A percentile compares a stretch with the other conserved stretches of the same genome.
phyloP scores from a whole-genome alignment of 2,329 filamentous ascomycete species.

The Escovopsis sp. region DNA sequence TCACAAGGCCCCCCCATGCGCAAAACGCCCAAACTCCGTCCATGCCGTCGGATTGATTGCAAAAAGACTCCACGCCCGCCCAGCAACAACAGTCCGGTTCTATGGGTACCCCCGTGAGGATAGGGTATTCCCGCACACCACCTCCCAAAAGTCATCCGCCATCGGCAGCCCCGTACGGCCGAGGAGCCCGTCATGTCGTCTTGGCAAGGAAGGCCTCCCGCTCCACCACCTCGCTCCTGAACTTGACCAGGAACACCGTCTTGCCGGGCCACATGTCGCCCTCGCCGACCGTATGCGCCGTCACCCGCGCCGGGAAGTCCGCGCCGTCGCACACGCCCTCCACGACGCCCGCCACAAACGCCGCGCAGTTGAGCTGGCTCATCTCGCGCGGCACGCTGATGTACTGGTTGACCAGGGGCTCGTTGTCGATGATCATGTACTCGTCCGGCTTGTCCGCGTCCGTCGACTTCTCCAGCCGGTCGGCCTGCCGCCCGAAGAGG shows the following conservation, averaged over 20 bases:
- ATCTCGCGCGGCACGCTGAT: constrained; percentile 90
- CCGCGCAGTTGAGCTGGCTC: constrained; percentile 91
- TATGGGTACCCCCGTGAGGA: too few relatives aligned
- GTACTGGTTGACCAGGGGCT: constrained; percentile 88
- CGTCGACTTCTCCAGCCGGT: constrained; percentile 79
- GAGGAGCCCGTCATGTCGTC: constrained; percentile 8
- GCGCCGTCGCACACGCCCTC: constrained; percentile 93
- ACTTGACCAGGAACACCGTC: constrained; percentile 92
- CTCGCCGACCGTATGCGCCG: constrained; percentile 63
- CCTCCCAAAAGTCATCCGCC: too few relatives aligned
- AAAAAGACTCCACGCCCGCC: not conserved
- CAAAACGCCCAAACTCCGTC: constrained; percentile 11
- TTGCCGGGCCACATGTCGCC: constrained; percentile 89
- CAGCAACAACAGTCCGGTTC: too few relatives aligned
- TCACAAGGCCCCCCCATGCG: constrained; percentile 1
- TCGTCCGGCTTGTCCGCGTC: constrained; percentile 75
- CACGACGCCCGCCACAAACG: constrained; percentile 86
- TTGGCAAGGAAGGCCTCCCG: constrained; percentile 70
- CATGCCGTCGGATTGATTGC: not conserved
- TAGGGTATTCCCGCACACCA: too few relatives aligned
- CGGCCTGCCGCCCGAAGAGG: constrained; percentile 80
- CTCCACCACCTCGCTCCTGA: constrained; percentile 81
- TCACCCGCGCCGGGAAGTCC: constrained; percentile 77
- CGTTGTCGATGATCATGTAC: constrained; percentile 99
- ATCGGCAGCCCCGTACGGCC: too few relatives aligned